phyloP scores from a whole-genome alignment of 2,329 filamentous ascomycete species.

The Ilyonectria sp. region DNA sequence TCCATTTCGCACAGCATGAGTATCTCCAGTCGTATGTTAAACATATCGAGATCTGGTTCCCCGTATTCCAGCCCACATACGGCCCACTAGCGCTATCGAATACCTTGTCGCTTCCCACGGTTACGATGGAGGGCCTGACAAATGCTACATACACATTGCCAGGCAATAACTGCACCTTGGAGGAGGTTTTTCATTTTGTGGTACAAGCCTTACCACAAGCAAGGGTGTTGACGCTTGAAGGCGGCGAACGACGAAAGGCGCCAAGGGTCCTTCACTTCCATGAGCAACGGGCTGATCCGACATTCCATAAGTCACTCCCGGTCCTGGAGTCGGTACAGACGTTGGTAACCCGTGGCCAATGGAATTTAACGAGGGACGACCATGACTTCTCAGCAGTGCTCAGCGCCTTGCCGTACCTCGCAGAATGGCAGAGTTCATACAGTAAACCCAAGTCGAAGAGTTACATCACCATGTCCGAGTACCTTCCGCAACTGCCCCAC shows the following conservation, averaged over 20 bases:
- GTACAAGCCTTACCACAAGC: constrained; percentile 71
- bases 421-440: constrained; percentile 74
- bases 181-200: constrained; percentile 79
- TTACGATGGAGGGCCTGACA: constrained; percentile 70
- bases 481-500: constrained; percentile 70
- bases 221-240: constrained; percentile 79
- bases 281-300: constrained; percentile 37
- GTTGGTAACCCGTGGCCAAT: constrained; percentile 81
- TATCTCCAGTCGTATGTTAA: constrained; percentile 77
- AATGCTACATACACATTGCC: constrained; percentile 72
- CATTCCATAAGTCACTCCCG: constrained; percentile 57
- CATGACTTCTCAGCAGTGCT: constrained; percentile 75
- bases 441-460: constrained; percentile 82
- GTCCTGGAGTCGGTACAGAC: constrained; percentile 72
- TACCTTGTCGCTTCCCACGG: constrained; percentile 63
- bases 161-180: constrained; percentile 77
- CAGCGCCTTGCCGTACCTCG: constrained; percentile 75
- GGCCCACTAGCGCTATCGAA: constrained; percentile 60
- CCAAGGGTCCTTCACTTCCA: constrained; percentile 70
- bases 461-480: constrained; percentile 78
- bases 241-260: constrained; percentile 83
- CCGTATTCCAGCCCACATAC: constrained; percentile 76
- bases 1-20: constrained; percentile 72
- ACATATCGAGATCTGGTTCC: constrained; percentile 84
- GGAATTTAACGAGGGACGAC: constrained; percentile 79